phyloP scores from a whole-genome alignment of 2,329 filamentous ascomycete species.

The Diplodia scrobiculata region DNA sequence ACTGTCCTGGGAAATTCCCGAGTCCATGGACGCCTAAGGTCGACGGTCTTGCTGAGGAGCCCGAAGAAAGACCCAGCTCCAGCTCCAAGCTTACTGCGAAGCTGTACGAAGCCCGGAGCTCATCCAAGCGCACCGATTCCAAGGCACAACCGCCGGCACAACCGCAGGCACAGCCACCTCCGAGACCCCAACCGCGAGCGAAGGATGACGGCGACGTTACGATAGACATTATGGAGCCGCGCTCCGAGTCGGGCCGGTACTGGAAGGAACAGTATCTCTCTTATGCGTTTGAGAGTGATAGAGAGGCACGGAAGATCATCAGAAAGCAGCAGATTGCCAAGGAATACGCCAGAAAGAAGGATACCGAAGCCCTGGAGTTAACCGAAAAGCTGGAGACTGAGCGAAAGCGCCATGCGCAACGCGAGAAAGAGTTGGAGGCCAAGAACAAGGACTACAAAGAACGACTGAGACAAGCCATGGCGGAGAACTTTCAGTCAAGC shows the following conservation, averaged over 20 bases:
- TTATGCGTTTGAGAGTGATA: constrained; percentile 71
- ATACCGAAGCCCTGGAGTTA: constrained; percentile 68
- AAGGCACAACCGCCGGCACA: constrained; percentile 30
- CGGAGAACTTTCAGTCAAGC: constrained; percentile 39
- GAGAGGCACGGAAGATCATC: constrained; percentile 75
- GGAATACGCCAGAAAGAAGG: constrained; percentile 76
- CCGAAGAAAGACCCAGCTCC: constrained; percentile 38
- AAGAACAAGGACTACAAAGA: constrained; percentile 55
- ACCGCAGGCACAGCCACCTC: background rate
- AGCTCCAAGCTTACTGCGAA: constrained; percentile 50
- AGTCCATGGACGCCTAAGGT: constrained; percentile 54
- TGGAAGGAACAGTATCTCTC: constrained; percentile 78
- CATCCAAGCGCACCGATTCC: constrained; percentile 40
- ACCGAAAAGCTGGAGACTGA: constrained; percentile 68
- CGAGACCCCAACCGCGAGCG: constrained; percentile 31
- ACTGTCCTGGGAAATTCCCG: constrained; percentile 53
- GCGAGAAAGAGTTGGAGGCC: constrained; percentile 66
- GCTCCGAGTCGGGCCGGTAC: constrained; percentile 73
- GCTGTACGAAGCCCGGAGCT: constrained; percentile 50
- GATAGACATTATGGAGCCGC: constrained; percentile 70
- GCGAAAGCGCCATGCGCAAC: constrained; percentile 63
- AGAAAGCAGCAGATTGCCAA: constrained; percentile 79
- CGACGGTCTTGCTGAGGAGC: constrained; percentile 35
- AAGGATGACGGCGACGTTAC: constrained; percentile 64
- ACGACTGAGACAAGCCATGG: constrained; percentile 40